Percentiles rank a stretch among this genome's conserved stretches.
These are phyloP conservation scores for Fusarium papillatum DNA, from an alignment of 2,329 filamentous ascomycete genomes.

Conservation along the genomic window DNA sequence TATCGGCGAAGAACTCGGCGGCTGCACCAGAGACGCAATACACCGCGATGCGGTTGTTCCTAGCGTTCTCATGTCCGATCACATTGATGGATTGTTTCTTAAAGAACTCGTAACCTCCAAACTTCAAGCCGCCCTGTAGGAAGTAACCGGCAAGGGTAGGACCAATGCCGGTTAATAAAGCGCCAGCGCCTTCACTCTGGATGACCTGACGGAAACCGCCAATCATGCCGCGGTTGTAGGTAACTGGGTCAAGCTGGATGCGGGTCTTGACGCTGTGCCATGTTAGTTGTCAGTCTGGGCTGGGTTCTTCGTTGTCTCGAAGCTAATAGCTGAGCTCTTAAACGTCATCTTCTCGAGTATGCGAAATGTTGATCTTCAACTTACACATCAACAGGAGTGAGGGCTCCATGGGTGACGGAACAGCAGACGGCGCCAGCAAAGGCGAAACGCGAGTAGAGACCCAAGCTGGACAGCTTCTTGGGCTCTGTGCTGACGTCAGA, in stretches of 20 bases:
- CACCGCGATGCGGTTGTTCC: conserved; percentile 83
- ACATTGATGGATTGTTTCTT: conserved; percentile 89
- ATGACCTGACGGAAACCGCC: conserved; percentile 90
- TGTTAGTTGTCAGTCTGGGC: conserved; percentile 24
- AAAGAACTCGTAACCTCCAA: conserved; percentile 95
- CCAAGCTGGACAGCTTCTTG: neutral
- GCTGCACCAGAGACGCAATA: conserved; percentile 78
- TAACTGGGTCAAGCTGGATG: conserved; percentile 90
- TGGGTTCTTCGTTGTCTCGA: neutral
- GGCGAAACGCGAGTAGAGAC: neutral
- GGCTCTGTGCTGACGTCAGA: neutral
- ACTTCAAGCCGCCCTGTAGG: conserved; percentile 79
- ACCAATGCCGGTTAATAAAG: neutral
- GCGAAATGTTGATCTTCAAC: neutral
- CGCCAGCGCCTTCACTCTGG: conserved; percentile 84
- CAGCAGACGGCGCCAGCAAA: neutral
- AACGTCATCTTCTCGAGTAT: neutral
- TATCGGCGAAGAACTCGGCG: neutral
- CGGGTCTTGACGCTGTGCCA: conserved; percentile 86
- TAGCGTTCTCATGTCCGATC: conserved; percentile 81
- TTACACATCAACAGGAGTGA: neutral
- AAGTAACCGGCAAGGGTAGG: neutral
- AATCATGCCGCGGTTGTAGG: conserved; percentile 90
- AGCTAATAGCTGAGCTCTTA: neutral
- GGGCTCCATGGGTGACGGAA: neutral